These are phyloP conservation scores for Sporothrix brasiliensis DNA, from an alignment of 2,329 filamentous ascomycete genomes.

Conservation along the genomic window DNA sequence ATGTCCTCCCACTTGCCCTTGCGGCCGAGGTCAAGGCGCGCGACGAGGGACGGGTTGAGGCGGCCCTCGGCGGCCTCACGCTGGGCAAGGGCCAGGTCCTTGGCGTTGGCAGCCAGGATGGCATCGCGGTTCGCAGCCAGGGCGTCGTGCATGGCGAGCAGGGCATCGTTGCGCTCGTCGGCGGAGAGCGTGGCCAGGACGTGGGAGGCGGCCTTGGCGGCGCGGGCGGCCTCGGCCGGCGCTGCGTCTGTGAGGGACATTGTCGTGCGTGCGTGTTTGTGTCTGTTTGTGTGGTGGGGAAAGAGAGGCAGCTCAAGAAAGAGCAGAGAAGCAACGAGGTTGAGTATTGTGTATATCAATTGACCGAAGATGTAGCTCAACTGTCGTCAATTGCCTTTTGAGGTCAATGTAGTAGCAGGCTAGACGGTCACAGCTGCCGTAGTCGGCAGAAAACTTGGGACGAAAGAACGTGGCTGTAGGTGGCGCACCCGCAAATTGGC, in stretches of 20 bases:
- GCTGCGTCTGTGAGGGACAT: constrained; percentile 93
- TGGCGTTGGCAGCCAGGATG: constrained; percentile 84
- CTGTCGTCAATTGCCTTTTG: not conserved
- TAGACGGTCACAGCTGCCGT: constrained; percentile 21
- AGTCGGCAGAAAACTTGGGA: constrained; percentile 12
- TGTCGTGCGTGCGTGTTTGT: not conserved
- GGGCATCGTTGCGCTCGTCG: constrained; percentile 76
- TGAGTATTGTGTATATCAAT: not conserved
- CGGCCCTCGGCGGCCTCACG: constrained; percentile 72
- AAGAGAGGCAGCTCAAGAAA: not conserved
- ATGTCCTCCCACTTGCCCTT: constrained; percentile 97
- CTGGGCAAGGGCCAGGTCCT: constrained; percentile 72
- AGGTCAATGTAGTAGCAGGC: constrained; percentile 18
- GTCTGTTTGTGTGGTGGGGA: not conserved
- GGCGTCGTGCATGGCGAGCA: constrained; percentile 80
- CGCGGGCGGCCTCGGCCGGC: constrained; percentile 73
- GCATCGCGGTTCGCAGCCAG: constrained; percentile 68
- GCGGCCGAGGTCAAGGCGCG: constrained; percentile 81
- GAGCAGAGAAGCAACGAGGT: not conserved
- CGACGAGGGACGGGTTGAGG: constrained; percentile 80
- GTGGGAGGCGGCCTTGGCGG: constrained; percentile 80
- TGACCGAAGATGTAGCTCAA: not conserved
- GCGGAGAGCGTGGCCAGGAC: constrained; percentile 78
- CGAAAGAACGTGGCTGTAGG: not conserved
- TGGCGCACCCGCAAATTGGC: not conserved